Percentiles rank a stretch among this genome's conserved stretches.
Conservation (phyloP, 805 yeast genomes). For the Zygosaccharomyces bisporus region DNA sequence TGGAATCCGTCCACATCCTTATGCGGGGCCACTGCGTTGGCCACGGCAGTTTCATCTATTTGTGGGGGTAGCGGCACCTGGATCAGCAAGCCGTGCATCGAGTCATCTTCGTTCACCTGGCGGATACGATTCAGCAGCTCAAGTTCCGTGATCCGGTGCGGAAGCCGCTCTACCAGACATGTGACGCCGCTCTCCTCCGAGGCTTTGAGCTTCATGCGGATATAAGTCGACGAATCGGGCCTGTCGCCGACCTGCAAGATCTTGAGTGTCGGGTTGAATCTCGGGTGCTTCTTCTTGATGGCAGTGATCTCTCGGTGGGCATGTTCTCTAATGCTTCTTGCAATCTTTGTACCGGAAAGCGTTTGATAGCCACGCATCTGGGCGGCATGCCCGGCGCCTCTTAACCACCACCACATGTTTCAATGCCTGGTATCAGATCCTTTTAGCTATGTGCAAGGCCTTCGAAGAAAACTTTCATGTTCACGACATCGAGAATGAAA, state of each 20-base stretch:
- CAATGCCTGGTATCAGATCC: neutral
- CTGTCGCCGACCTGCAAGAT: slow-evolving; percentile 76
- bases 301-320: slow-evolving; percentile 38
- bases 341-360: slow-evolving; percentile 47
- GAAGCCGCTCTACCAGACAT: slow-evolving; percentile 57
- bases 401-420: neutral
- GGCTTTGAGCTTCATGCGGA: slow-evolving; percentile 74
- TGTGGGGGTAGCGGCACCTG: slow-evolving; percentile 76
- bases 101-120: slow-evolving; percentile 52
- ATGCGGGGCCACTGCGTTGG: slow-evolving; percentile 58
- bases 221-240: slow-evolving; percentile 79
- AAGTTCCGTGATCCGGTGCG: slow-evolving; percentile 52
- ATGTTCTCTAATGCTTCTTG: slow-evolving; percentile 43
- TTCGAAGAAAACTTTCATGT: too few species aligned
- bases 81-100: slow-evolving; percentile 68
- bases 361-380: slow-evolving; percentile 26
- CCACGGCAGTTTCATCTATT: slow-evolving; percentile 61
- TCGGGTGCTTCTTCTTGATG: slow-evolving; percentile 40
- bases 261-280: slow-evolving; percentile 60
- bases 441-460: too few species aligned
- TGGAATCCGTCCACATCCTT: slow-evolving; percentile 87
- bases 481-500: too few species aligned
- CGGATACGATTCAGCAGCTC: slow-evolving; percentile 52
- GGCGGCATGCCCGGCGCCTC: neutral
- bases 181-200: slow-evolving; percentile 65